Base-by-base conservation (phyloP, 2,329 filamentous ascomycete species). In the Domatiomyces catenatus region DNA sequence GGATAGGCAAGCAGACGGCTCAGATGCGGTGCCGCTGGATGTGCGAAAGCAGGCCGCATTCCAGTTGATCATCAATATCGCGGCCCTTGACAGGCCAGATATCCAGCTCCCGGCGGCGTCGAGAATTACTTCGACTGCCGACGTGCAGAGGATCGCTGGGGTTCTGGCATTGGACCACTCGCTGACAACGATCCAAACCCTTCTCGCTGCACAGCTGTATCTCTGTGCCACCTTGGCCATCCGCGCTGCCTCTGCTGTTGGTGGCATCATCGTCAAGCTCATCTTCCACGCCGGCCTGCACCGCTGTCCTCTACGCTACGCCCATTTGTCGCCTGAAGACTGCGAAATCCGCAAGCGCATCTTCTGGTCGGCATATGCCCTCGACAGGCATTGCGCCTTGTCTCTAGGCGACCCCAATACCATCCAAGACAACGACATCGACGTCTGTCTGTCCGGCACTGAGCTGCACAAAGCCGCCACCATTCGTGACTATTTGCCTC, bases 51-150 rank as follows among this genome's bases (percentile, higher is more conserved):
- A 65, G 5, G 57, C 71, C 28, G 71, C 68, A 2, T 69, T 75
- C 42, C 72, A 74, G 54, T 72, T 73, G 48, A 65, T 75, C n/a
- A 73, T 75, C 56, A 73, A 72, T 48, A 66, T 75, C 15, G 71
- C 71, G 1, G 64, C 56, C 50, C 60, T 65, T 7, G 56, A 65
- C n/a, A 59, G 60, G 10, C 59, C 62, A 18, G 59, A 67, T 22
- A 50, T 67, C 3, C 54, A 59, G 18, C 58, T 71, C 2, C 61
- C 66, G 2, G 52, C 60, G 1, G 59, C 60, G 17, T 69, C 61
- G 8, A 63, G 60, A 36, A 70, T 72, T 46, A 61, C 64, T 39
- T 66, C 67, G 10, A 62, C 65, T 0, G 60, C 62, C 8, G 66
- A 64, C 43, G 61, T 74, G 48, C 53, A 46, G 24, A 52, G 55